A percentile compares a stretch with the other conserved stretches of the same genome.
phyloP scores from a whole-genome alignment of 2,329 filamentous ascomycete genomes.

The Scortechinia acanthostroma region DNA sequence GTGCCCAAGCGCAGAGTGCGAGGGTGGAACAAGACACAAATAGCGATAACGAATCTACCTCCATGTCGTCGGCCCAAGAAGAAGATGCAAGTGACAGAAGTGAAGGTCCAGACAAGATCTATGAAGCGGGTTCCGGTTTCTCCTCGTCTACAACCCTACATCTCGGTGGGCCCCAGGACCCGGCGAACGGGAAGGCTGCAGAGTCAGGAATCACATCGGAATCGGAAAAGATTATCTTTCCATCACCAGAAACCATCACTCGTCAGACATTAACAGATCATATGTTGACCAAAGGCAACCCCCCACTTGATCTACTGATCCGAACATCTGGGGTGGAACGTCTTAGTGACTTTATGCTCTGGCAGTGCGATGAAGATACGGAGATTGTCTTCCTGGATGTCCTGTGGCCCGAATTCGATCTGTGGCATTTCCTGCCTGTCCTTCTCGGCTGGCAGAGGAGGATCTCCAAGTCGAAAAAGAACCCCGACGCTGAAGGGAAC shows the following conservation, averaged over 20 bases:
- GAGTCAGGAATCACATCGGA: conserved; percentile 8
- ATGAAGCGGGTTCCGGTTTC: conserved; percentile 14
- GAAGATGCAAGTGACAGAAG: conserved; percentile 20
- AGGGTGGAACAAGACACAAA: conserved; percentile 12
- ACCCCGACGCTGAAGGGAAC: background rate
- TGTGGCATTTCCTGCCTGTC: conserved; percentile 68
- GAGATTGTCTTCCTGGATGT: conserved; percentile 65
- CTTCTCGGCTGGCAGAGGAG: conserved; percentile 54
- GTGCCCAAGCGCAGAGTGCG: conserved; percentile 28
- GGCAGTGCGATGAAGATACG: conserved; percentile 68
- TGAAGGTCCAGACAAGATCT: conserved; percentile 23
- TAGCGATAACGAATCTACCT: conserved; percentile 7
- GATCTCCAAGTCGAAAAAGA: background rate
- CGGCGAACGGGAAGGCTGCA: conserved; percentile 8
- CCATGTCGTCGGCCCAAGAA: conserved; percentile 10
- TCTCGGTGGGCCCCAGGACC: conserved; percentile 10
- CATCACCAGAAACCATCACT: conserved; percentile 64
- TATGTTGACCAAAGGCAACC: conserved; percentile 59
- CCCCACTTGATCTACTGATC: conserved; percentile 62
- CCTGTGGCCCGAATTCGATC: conserved; percentile 68
- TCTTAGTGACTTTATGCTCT: conserved; percentile 71
- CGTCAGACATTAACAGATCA: conserved; percentile 54
- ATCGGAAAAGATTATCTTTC: conserved; percentile 29
- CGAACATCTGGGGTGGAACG: conserved; percentile 66
- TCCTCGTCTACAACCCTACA: conserved; percentile 22